Base-by-base conservation (phyloP, 1,284 basidiomycete genomes). In the Meira nashicola region DNA sequence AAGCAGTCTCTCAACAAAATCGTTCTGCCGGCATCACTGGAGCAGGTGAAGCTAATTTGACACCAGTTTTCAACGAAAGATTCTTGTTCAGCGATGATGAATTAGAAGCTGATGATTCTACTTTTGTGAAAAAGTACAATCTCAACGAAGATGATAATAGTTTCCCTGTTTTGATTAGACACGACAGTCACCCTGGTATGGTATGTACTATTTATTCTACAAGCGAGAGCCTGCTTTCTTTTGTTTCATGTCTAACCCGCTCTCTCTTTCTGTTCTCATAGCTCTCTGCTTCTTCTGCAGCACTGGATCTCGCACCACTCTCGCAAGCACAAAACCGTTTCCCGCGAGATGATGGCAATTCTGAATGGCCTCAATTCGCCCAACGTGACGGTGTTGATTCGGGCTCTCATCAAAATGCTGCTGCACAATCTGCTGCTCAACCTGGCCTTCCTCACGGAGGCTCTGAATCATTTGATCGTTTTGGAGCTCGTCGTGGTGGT, bases 331-430 rank as follows among this genome's bases (percentile, higher is more conserved):
- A 87, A 21, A 85, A 87, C 50, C 85, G 87, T 47, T 80, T 85
- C 50, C 86, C 84, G 63, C 80, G 83, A 19, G 85, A 87, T 51
- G 79, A 87, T 73, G 89, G 89, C 76, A 83, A 87, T 1, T 91
- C 91, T 2, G 92, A 96, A 78, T 96, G 93, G 93, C 89, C 92
- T 46, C 89, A 89, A 75, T 95, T 92, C 79, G 83, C 84, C 55
- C 83, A 84, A 56, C 82, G 83, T 51, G 50, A 54, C 52, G 50
- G 55, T 80, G 84, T 37, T 14, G 39, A 52, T 11, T 10, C 17
- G 7, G n/a, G 19, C 7, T 44, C 28, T 49, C 28, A 33, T 33
- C 51, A 41, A 28, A n/a, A 17, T 15, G 38, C 53, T 9, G n/a
- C 5, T 5, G 33, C 21, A 17, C 25, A 33, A 17, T 15, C 28